Evolutionary conservation across 2,329 filamentous ascomycete species (phyloP), one percentile per base, ranked within the genome.

Genomic region (Fusarium xyrophilum): DNA sequence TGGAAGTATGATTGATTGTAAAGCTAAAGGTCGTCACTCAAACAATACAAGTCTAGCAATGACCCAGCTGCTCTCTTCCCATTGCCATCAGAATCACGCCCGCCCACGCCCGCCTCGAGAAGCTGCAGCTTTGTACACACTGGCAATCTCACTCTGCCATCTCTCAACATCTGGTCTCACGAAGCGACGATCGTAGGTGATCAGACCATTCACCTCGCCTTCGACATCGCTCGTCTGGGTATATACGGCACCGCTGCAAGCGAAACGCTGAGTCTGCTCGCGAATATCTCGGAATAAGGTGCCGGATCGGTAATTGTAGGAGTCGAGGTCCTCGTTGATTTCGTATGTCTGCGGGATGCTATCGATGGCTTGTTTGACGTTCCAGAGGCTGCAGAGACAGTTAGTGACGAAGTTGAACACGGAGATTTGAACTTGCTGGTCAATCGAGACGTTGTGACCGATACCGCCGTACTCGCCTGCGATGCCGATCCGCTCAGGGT

Each of bases 151-250:
- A 1, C 73, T 74, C 70, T 81, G 83, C 89, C 89, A 91, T 77
- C 88, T 85, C 11, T 78, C 76, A 39, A 80, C 77, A 60, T 91
- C 79, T 7, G 86, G 84, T 2, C 89, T 80, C 35, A 89, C 74
- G 0, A 90, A 60, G 1, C 89, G 81, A 2, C 90, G 85, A 75
- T 92, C 89, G 70, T 91, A 91, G 0, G 89, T 91, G 69, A 91
- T 76, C 59, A 93, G 79, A 0, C 90, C 90, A 69, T 92, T 93
- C 12, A 92, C 88, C 75, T 92, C 90, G 7, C 89, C 90, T 74
- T 92, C 90, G 0, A 92, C 90, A 70, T 92, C 90, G 0, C 88
- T 91, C 0, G 89, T 92, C 79, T 92, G 90, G 2, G 90, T 92
- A 84, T 89, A 92, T 0, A 92, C 85, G 14, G 85, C 90, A 0